Base-by-base conservation (phyloP, 176 grass and related monocot genomes). In the Phoenix roebelenii region DNA sequence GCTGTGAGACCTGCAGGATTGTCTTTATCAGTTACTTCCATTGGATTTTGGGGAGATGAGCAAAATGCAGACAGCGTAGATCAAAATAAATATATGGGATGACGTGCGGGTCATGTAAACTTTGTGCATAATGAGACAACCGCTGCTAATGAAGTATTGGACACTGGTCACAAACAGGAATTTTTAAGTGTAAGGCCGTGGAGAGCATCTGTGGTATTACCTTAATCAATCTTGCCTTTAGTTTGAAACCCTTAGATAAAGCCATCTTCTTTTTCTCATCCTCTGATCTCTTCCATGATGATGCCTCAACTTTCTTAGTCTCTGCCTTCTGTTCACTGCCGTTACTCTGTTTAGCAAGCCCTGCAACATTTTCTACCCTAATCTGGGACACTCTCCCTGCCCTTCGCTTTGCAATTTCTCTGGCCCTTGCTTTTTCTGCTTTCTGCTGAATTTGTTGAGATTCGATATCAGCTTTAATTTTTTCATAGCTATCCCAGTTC, bases 141-240 rank as follows among this genome's bases (percentile, higher is more conserved):
- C 6, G 28, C 28, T 30, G 28, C 28, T 5, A 29, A 30, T 30
- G 28, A 30, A 30, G 0, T 1, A 30, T 5, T 30, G 9, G 28
- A 9, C 35, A 9, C 12, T 9, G 10, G 35, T 39, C 2, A 39
- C 9, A 39, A 39, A 39, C 35, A 39, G 35, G 35, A 12, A 10
- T 39, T 39, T 12, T 39, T 39, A 44, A 44, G 10, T 44, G 35
- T 1, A 44, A 9, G 7, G 35, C 35, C 35, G 14, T 44, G 5
- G 35, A 44, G 35, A 44, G 10, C 35, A 44, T 44, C 9, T 44
- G 7, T 44, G 35, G 3, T 25, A 72, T 80, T 87, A 96, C 92
- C 92, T 90, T 96, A 55, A 80, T 77, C 5, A 96, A 57, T 59
- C 80, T 77, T 69, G 83, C 74, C 63, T 83, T 96, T 44, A 90